Conservation (phyloP, 208 protist genomes). For the Trypanosoma boissoni region DNA sequence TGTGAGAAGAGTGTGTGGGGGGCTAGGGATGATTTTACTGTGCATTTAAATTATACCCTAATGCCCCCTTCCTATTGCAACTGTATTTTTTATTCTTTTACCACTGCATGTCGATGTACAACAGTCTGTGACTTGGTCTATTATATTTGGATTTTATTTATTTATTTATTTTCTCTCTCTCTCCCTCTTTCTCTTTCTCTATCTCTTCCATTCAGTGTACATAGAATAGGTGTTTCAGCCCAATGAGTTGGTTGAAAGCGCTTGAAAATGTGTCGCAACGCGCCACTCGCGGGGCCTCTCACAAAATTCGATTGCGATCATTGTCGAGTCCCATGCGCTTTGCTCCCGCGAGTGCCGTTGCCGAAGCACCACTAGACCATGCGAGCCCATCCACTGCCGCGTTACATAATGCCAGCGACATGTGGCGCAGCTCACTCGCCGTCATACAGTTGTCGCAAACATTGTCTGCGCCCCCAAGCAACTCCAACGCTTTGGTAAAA, state of each 20-base stretch:
- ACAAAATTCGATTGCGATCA: background rate
- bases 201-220: background rate
- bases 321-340: background rate
- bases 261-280: slow-evolving; percentile 8
- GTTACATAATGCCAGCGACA: slow-evolving; percentile 16
- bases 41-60: too few species aligned
- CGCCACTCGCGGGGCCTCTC: background rate
- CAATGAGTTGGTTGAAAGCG: slow-evolving; percentile 29
- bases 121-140: too few species aligned
- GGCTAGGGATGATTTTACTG: too few species aligned
- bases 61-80: too few species aligned
- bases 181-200: background rate
- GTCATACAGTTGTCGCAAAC: slow-evolving; percentile 23
- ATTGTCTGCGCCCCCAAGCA: too few species aligned
- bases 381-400: slow-evolving; percentile 20
- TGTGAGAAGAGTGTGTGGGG: too few species aligned
- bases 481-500: background rate
- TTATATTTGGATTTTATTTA: background rate
- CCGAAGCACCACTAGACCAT: too few species aligned
- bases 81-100: too few species aligned
- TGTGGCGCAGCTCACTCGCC: slow-evolving; percentile 14
- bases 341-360: background rate
- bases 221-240: background rate
- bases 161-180: background rate
- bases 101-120: too few species aligned